These are phyloP conservation scores for Schizosaccharomyces lindneri DNA, from an alignment of 805 yeast genomes.

Conservation along the genomic window DNA sequence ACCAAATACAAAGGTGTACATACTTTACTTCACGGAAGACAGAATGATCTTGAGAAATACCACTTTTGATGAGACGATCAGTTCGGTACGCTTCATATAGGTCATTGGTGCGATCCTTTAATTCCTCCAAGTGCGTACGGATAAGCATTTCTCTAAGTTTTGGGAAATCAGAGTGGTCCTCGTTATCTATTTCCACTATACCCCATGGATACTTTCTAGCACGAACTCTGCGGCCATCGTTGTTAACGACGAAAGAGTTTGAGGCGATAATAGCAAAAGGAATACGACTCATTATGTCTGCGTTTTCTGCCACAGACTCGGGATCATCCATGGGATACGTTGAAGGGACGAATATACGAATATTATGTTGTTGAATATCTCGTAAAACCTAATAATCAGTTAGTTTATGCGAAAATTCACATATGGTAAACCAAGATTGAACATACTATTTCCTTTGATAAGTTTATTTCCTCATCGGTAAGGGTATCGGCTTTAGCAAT, in stretches of 20 bases:
- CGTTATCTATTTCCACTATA: slow-evolving; percentile 72
- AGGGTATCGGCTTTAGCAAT: slow-evolving; percentile 87
- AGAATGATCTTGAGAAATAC: slow-evolving; percentile 71
- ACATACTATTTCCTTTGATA: slow-evolving; percentile 37
- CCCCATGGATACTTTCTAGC: slow-evolving; percentile 98
- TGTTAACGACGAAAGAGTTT: slow-evolving; percentile 37
- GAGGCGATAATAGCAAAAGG: slow-evolving; percentile 95
- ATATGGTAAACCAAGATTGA: neutral
- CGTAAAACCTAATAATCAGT: slow-evolving; percentile 13
- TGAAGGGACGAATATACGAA: slow-evolving; percentile 55
- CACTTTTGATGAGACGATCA: slow-evolving; percentile 52
- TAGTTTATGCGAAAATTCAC: neutral
- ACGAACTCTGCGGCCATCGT: slow-evolving; percentile 60
- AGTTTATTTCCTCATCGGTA: slow-evolving; percentile 58
- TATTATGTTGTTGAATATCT: slow-evolving; percentile 52
- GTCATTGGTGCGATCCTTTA: slow-evolving; percentile 94
- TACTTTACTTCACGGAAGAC: slow-evolving; percentile 63
- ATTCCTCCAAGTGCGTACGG: slow-evolving; percentile 21
- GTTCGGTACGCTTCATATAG: slow-evolving; percentile 78
- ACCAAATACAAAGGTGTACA: neutral
- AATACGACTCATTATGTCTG: slow-evolving; percentile 37
- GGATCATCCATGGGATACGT: slow-evolving; percentile 62
- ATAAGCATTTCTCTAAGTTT: slow-evolving; percentile 24
- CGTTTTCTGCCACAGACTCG: slow-evolving; percentile 43
- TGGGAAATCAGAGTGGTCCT: slow-evolving; percentile 59